Evolutionary conservation across 1,284 basidiomycete species (phyloP).

Genomic region (Grifola frondosa): DNA sequence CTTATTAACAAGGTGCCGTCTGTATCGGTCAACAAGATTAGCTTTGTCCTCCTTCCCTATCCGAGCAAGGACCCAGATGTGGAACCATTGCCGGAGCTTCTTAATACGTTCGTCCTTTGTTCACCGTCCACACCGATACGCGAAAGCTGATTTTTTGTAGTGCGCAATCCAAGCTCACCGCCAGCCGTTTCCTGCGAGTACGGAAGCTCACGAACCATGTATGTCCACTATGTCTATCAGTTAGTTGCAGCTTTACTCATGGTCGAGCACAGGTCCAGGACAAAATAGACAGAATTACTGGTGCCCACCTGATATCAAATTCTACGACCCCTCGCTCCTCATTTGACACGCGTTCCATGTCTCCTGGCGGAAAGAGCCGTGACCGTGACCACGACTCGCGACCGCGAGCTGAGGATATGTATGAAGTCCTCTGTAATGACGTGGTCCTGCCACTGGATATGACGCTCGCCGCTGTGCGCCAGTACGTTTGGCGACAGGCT

Average conservation of each 20-base stretch:
- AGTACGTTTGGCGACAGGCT: slow-evolving; percentile 84
- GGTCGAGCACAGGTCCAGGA: slow-evolving; percentile 67
- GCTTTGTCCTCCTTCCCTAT: slow-evolving; percentile 87
- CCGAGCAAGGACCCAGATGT: slow-evolving; percentile 51
- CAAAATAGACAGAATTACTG: slow-evolving; percentile 69
- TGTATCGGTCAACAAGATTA: slow-evolving; percentile 66
- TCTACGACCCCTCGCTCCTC: slow-evolving; percentile 46
- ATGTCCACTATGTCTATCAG: slow-evolving; percentile 27
- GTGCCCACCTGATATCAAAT: slow-evolving; percentile 29
- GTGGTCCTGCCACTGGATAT: slow-evolving; percentile 77
- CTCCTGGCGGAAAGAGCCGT: slow-evolving; percentile 11
- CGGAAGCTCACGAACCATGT: slow-evolving; percentile 85
- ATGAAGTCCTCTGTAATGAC: slow-evolving; percentile 90
- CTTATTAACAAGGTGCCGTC: slow-evolving; percentile 64
- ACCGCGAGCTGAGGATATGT: slow-evolving; percentile 65
- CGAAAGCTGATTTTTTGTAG: slow-evolving; percentile 32
- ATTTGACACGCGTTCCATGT: slow-evolving; percentile 35
- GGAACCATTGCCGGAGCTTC: slow-evolving; percentile 68
- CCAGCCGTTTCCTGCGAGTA: slow-evolving; percentile 82
- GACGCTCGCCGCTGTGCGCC: slow-evolving; percentile 86
- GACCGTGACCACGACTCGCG: slow-evolving; percentile 22
- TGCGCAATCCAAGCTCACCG: slow-evolving; percentile 84
- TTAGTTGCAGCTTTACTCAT: background rate
- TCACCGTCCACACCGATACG: background rate
- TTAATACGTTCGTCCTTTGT: slow-evolving; percentile 65